Base-by-base conservation (phyloP, 352 stramenopile species). In the Phytophthora agathidicida region DNA sequence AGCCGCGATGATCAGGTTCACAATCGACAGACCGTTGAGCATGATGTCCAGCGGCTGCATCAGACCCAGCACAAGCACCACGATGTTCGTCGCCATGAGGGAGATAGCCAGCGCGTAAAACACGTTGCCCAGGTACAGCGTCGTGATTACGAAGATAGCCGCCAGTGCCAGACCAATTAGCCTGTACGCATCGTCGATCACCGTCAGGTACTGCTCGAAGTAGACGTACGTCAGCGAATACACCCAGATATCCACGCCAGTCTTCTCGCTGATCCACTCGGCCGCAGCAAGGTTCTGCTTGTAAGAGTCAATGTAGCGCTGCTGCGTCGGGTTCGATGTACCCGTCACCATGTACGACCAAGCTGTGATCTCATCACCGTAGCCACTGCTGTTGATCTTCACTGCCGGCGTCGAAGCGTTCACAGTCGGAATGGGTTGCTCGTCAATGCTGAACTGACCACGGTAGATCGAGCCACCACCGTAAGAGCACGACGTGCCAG, bases 1-100 rank as follows among this genome's bases (percentile, higher is more conserved):
- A 10, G 88, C 76, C n/a, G 80, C 83, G 31, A 91, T 91, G 24
- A 95, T 83, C 28, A 96, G 44, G 61, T 96, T 96, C 27, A 93
- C 88, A 36, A 96, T 83, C 33, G 80, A 92, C 14, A 96, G 78
- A 41, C 83, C 87, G 56, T 96, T 96, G 8, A 96, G 58, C 58
- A 86, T 63, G 26, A 89, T 87, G 46, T 80, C 74, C 20, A 84
- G 62, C 14, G 79, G 72, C 55, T 73, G 65, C 79, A 89, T 87
- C 50, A 87, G 35, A 16, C 79, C 79, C 35, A 78, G 47, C 35
- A 89, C 76, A 3, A 71, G 70, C 26, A 86, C 57, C 24, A 84
- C 76, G 24, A 89, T 56, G 54, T 87, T 86, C 26, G 65, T 65
- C 16, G 74, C 77, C 30, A 60, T 75, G n/a, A 81, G 27, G 16